A percentile compares a stretch with the other conserved stretches of the same genome.
These are phyloP conservation scores for Sugiyamaella lignohabitans DNA, from an alignment of 805 yeast species.

Conservation along the genomic window DNA sequence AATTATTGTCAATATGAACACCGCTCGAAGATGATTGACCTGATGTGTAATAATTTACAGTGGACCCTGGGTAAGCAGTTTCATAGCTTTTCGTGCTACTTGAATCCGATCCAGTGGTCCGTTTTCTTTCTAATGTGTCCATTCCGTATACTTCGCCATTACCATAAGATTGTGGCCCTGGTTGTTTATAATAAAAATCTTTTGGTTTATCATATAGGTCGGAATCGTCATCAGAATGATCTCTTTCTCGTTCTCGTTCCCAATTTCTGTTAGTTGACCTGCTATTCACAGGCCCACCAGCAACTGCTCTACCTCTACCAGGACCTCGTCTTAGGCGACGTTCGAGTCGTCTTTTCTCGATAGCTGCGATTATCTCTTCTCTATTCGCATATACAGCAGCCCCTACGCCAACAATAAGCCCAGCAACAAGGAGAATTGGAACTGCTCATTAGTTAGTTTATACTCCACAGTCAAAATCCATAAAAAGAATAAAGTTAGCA, in stretches of 20 bases:
- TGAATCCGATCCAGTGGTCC: background rate
- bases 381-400: slow-evolving; percentile 21
- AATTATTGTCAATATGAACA: background rate
- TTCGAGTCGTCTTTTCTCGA: slow-evolving; percentile 17
- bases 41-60: slow-evolving; percentile 14
- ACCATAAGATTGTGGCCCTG: no score
- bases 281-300: background rate
- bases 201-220: slow-evolving; percentile 11
- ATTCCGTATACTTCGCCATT: background rate
- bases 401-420: slow-evolving; percentile 22
- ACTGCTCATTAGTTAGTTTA: no score
- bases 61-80: background rate
- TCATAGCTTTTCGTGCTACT: background rate
- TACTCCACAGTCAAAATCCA: no score
- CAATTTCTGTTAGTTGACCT: background rate
- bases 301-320: background rate
- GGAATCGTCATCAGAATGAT: slow-evolving; percentile 7
- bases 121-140: background rate
- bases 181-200: background rate
- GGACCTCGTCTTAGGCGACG: slow-evolving; percentile 15
- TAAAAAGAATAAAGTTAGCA: no score
- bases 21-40: slow-evolving; percentile 13
- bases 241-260: slow-evolving; percentile 2
- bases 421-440: slow-evolving; percentile 18
- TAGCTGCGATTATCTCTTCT: slow-evolving; percentile 16